Evolutionary conservation across 176 grass and related monocot species (phyloP).

Genomic region (Musa schizocarpa): DNA sequence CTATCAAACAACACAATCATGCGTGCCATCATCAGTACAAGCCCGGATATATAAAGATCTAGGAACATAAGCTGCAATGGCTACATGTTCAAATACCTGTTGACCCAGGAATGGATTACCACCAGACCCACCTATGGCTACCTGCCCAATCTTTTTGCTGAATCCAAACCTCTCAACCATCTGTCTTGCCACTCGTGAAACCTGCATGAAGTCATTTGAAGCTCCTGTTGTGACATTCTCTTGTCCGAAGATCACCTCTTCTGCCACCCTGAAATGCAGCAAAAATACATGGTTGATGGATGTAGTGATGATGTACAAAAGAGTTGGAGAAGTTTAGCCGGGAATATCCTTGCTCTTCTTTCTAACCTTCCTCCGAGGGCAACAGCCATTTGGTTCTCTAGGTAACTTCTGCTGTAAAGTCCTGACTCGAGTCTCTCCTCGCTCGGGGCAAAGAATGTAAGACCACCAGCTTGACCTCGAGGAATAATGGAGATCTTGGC

Average conservation of each 20-base stretch:
- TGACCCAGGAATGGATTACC: conserved; percentile 99
- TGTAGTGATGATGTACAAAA: neutral
- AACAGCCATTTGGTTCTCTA: conserved; percentile 99
- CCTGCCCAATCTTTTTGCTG: conserved; percentile 94
- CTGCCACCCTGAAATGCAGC: conserved; percentile 63
- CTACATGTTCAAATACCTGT: conserved; percentile 45
- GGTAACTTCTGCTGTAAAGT: conserved; percentile 85
- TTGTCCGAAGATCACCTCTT: conserved; percentile 94
- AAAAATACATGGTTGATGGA: neutral
- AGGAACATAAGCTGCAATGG: neutral
- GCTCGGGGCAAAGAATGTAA: conserved; percentile 95
- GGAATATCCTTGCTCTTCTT: neutral
- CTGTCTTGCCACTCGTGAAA: conserved; percentile 89
- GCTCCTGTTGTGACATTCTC: conserved; percentile 95
- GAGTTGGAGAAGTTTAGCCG: neutral
- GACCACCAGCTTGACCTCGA: conserved; percentile 82
- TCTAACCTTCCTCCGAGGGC: conserved; percentile 87
- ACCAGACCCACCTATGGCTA: conserved; percentile 81
- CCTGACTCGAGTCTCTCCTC: conserved; percentile 93
- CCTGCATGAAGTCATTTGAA: conserved; percentile 96
- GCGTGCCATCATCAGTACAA: neutral
- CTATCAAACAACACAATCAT: conserved; percentile 23
- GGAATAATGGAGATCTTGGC: conserved; percentile 99
- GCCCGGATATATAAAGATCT: too few species aligned
- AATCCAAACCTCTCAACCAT: conserved; percentile 99